A percentile compares a stretch with the other conserved stretches of the same genome.
Conservation (phyloP, 495 filamentous ascomycete genomes). For the Penicillium canariense region DNA sequence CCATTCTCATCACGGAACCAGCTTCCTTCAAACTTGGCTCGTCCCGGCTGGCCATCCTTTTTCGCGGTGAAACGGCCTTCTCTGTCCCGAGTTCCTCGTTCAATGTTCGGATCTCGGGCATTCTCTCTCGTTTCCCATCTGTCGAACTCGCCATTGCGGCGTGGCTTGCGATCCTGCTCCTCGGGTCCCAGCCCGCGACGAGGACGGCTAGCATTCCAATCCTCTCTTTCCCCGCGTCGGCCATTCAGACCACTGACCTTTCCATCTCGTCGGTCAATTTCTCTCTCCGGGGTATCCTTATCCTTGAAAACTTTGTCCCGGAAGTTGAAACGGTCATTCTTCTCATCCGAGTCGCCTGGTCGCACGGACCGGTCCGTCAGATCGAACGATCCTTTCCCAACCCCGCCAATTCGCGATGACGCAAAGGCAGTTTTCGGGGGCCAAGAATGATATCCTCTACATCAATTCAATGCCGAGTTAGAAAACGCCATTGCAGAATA, state of each 20-base stretch:
- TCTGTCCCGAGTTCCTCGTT: conserved; percentile 40
- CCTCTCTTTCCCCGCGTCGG: conserved; percentile 53
- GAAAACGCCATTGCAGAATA: conserved; percentile 5
- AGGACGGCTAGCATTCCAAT: conserved; percentile 57
- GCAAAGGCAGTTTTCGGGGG: conserved; percentile 85
- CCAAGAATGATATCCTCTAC: conserved; percentile 84
- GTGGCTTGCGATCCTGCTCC: conserved; percentile 50
- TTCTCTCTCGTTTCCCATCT: conserved; percentile 44
- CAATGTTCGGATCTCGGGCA: conserved; percentile 48
- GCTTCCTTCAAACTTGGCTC: conserved; percentile 52
- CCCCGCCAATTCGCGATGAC: conserved; percentile 59
- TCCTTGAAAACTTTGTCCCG: conserved; percentile 54
- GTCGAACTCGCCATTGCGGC: conserved; percentile 66
- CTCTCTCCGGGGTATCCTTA: conserved; percentile 42
- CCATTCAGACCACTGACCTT: conserved; percentile 36
- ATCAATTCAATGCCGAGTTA: conserved; percentile 36
- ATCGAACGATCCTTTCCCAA: conserved; percentile 50
- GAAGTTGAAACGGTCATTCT: conserved; percentile 62
- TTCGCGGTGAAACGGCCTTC: conserved; percentile 49
- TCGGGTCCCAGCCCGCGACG: conserved; percentile 53
- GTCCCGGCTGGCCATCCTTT: conserved; percentile 44
- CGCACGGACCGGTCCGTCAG: conserved; percentile 46
- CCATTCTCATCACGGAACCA: conserved; percentile 55
- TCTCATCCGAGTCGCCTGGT: conserved; percentile 50
- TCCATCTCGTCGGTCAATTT: conserved; percentile 42